These are phyloP conservation scores for Tolypocladium paradoxum DNA, from an alignment of 2,329 filamentous ascomycete genomes.

Conservation along the genomic window DNA sequence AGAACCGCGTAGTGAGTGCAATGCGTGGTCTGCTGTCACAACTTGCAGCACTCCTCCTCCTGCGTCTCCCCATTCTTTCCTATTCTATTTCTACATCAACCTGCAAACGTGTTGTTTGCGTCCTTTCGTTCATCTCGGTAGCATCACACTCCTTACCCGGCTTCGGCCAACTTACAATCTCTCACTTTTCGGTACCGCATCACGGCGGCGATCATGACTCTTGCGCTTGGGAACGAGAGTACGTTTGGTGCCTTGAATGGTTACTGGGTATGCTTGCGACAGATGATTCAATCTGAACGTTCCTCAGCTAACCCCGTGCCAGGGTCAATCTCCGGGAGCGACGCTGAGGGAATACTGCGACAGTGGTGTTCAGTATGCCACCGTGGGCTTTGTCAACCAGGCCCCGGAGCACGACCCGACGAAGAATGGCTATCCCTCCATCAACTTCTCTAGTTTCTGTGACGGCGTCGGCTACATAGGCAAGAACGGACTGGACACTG, in stretches of 20 bases:
- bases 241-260: slow-evolving; percentile 23
- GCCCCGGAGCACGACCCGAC: slow-evolving; percentile 23
- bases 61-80: no score
- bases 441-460: slow-evolving; percentile 30
- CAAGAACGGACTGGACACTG: slow-evolving; percentile 11
- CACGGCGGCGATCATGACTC: slow-evolving; percentile 12
- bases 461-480: slow-evolving; percentile 15
- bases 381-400: slow-evolving; percentile 26
- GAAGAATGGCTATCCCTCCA: slow-evolving; percentile 22
- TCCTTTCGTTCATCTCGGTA: no score
- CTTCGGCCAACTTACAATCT: no score
- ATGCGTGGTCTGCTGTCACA: no score
- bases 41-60: no score
- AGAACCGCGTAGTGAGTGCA: no score
- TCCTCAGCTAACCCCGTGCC: neutral
- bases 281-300: no score
- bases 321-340: slow-evolving; percentile 26
- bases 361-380: slow-evolving; percentile 24
- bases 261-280: slow-evolving; percentile 31
- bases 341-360: slow-evolving; percentile 24
- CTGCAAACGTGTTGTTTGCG: no score
- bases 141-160: no score
- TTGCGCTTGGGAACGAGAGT: slow-evolving; percentile 12
- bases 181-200: no score
- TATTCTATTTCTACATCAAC: no score